phyloP scores from a whole-genome alignment of 495 filamentous ascomycete species.

The Annulohypoxylon bovei region DNA sequence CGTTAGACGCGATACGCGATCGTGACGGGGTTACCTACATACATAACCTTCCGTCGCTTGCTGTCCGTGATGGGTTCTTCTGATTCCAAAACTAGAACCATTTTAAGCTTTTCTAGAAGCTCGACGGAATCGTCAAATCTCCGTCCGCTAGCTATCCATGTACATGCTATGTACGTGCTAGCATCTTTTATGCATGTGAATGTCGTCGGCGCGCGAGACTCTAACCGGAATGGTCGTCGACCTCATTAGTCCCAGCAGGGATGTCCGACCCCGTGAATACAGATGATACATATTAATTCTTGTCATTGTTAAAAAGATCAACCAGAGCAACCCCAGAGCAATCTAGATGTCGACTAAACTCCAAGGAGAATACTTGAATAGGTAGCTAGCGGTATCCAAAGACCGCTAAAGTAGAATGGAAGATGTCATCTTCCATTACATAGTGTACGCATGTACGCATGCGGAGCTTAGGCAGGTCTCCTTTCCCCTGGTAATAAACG shows the following conservation, averaged over 20 bases:
- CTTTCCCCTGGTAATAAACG: background rate
- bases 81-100: slow-evolving; percentile 9
- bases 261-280: slow-evolving; percentile 17
- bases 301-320: background rate
- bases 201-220: slow-evolving; percentile 11
- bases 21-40: background rate
- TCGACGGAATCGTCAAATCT: slow-evolving; percentile 36
- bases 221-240: slow-evolving; percentile 30
- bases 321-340: background rate
- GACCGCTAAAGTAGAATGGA: background rate
- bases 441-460: background rate
- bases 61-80: background rate
- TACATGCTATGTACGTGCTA: background rate
- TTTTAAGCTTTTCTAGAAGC: slow-evolving; percentile 43
- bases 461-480: background rate
- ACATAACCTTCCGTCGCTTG: background rate
- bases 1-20: slow-evolving; percentile 2
- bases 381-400: background rate
- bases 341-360: background rate
- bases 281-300: background rate
- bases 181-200: slow-evolving; percentile 19
- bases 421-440: background rate
- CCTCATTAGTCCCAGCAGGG: slow-evolving; percentile 14
- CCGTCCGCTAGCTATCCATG: slow-evolving; percentile 16
- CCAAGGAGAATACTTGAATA: background rate